These are phyloP conservation scores for Pogostemon cablin DNA, from an alignment of 257 asterid genomes.

Conservation along the genomic window DNA sequence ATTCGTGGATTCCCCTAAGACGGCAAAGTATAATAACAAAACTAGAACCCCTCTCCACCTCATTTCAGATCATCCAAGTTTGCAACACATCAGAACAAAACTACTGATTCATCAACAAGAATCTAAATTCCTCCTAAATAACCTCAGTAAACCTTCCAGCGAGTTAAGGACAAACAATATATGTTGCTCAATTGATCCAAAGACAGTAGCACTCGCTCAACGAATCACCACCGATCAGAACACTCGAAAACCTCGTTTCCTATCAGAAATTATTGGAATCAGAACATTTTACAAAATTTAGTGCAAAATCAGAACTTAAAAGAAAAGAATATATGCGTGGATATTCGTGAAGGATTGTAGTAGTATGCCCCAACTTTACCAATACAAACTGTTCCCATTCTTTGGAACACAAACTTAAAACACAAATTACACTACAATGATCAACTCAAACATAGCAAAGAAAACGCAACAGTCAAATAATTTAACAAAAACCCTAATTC, in stretches of 20 bases:
- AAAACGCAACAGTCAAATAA: slow-evolving; percentile 3
- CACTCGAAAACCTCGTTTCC: slow-evolving; percentile 11
- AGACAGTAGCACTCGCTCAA: slow-evolving; percentile 15
- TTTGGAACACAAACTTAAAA: slow-evolving; percentile 9
- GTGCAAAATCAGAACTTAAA: slow-evolving; percentile 16
- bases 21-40: slow-evolving; percentile 43
- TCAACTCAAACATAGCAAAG: slow-evolving; percentile 9
- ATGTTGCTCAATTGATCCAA: slow-evolving; percentile 4
- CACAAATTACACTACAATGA: not conserved
- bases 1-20: slow-evolving; percentile 59
- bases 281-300: slow-evolving; percentile 5
- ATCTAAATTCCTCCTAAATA: slow-evolving; percentile 17
- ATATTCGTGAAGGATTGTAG: not conserved
- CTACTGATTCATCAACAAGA: slow-evolving; percentile 24
- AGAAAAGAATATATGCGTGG: no score
- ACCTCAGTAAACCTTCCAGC: slow-evolving; percentile 16
- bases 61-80: slow-evolving; percentile 52
- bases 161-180: slow-evolving; percentile 1
- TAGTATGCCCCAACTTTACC: slow-evolving; percentile 27
- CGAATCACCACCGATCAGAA: slow-evolving; percentile 11
- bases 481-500: slow-evolving; percentile 30
- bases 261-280: slow-evolving; percentile 10
- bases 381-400: slow-evolving; percentile 16
- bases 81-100: slow-evolving; percentile 32
- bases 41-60: slow-evolving; percentile 60